phyloP scores from a whole-genome alignment of 2,329 filamentous ascomycete species.

The Chaetomiaceae sp. region DNA sequence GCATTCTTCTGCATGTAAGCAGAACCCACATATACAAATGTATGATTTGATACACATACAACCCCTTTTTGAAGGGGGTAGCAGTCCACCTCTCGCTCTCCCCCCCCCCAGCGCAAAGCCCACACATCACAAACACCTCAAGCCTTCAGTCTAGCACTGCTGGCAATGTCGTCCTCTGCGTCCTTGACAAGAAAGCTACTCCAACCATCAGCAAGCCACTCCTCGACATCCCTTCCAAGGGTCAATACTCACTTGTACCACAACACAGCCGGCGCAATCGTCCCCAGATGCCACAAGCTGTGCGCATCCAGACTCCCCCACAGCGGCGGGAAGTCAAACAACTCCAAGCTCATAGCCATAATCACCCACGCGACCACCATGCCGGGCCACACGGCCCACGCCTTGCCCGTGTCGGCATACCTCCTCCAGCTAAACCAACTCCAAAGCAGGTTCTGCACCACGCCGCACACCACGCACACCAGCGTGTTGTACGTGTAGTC shows the following conservation, averaged over 20 bases:
- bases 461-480: constrained; percentile 79
- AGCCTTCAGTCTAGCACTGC: constrained; percentile 63
- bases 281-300: constrained; percentile 92
- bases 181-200: constrained; percentile 93
- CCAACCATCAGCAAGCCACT: constrained; percentile 32
- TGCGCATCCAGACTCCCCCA: constrained; percentile 84
- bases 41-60: too few relatives aligned
- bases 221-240: constrained; percentile 1
- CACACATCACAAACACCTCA: neutral
- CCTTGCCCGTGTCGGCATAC: constrained; percentile 64
- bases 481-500: constrained; percentile 98
- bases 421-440: constrained; percentile 72
- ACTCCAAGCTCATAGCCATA: constrained; percentile 89
- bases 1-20: too few relatives aligned
- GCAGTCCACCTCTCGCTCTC: too few relatives aligned
- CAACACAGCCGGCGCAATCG: constrained; percentile 78
- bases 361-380: constrained; percentile 89
- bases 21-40: too few relatives aligned
- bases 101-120: too few relatives aligned
- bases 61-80: too few relatives aligned
- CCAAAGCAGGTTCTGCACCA: constrained; percentile 81
- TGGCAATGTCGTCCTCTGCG: constrained; percentile 73
- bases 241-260: constrained; percentile 83
- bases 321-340: constrained; percentile 88
- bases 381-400: constrained; percentile 86